These are phyloP conservation scores for Chrysosporium keratinophilum DNA, from an alignment of 2,329 filamentous ascomycete genomes.

Conservation along the genomic window DNA sequence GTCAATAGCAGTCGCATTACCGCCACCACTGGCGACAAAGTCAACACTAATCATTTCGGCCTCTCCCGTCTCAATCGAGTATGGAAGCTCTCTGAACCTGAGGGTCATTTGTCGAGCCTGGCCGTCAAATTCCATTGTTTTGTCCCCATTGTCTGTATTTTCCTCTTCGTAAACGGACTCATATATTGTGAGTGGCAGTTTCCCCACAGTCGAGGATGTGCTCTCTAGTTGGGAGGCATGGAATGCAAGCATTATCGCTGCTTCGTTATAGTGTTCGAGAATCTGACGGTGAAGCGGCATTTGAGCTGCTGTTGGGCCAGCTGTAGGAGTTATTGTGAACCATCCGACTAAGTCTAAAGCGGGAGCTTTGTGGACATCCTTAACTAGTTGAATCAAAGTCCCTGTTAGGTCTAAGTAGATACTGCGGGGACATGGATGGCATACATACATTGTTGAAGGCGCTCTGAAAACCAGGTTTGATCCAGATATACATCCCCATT, in stretches of 20 bases:
- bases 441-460: constrained; percentile 71
- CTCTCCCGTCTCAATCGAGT: constrained; percentile 84
- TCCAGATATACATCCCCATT: constrained; percentile 55
- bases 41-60: constrained; percentile 97
- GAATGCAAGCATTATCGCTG: constrained; percentile 77
- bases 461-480: constrained; percentile 59
- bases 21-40: constrained; percentile 75
- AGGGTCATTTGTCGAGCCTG: constrained; percentile 43
- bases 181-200: constrained; percentile 82
- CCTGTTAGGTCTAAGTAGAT: not conserved
- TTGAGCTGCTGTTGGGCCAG: constrained; percentile 57
- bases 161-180: constrained; percentile 73
- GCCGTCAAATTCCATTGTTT: constrained; percentile 65
- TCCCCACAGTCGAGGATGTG: constrained; percentile 55
- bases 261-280: constrained; percentile 66
- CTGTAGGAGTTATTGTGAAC: constrained; percentile 67
- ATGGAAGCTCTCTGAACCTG: constrained; percentile 72
- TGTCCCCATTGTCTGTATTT: constrained; percentile 44
- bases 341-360: constrained; percentile 80
- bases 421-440: not conserved
- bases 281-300: constrained; percentile 71
- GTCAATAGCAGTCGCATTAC: constrained; percentile 59
- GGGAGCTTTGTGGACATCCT: constrained; percentile 74
- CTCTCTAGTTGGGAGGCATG: constrained; percentile 54
- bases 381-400: constrained; percentile 47